Conservation (phyloP, 257 asterid species). For the Salvia splendens region DNA sequence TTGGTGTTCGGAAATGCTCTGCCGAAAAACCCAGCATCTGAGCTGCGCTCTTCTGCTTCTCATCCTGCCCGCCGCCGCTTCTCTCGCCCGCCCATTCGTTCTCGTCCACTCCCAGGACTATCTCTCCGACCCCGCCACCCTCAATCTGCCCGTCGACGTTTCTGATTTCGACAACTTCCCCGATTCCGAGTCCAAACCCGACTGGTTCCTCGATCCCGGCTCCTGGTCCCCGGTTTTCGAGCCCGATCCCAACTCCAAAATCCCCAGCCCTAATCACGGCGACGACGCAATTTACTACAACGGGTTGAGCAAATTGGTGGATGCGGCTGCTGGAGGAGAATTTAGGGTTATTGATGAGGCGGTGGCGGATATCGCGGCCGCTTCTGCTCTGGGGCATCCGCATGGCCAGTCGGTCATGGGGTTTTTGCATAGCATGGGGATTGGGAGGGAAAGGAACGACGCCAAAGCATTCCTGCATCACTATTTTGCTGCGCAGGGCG, state of each 20-base stretch:
- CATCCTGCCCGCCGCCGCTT: conserved; percentile 41
- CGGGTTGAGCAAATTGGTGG: conserved; percentile 68
- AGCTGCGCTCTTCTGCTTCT: conserved; percentile 51
- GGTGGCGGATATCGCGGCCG: conserved; percentile 63
- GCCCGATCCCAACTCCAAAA: conserved; percentile 46
- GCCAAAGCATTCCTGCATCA: conserved; percentile 74
- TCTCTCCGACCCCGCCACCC: conserved; percentile 51
- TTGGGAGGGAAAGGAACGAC: conserved; percentile 73
- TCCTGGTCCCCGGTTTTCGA: conserved; percentile 94
- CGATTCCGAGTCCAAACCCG: conserved; percentile 70
- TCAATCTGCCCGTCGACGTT: conserved; percentile 44
- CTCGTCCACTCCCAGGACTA: conserved; percentile 81
- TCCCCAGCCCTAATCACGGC: conserved; percentile 32
- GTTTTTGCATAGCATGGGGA: conserved; percentile 76
- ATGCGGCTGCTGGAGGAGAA: conserved; percentile 69
- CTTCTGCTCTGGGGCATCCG: conserved; percentile 64
- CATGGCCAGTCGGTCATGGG: conserved; percentile 89
- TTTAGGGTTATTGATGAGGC: conserved; percentile 77
- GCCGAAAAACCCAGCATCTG: conserved; percentile 38
- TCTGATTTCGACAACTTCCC: conserved; percentile 83
- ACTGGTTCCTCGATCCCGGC: conserved; percentile 79
- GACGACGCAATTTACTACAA: conserved; percentile 51
- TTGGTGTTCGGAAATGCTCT: conserved; percentile 44
- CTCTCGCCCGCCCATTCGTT: conserved; percentile 69
- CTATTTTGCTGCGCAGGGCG: conserved; percentile 78